Base-by-base conservation (phyloP, 2,329 filamentous ascomycete species). In the Dactylella cylindrospora region DNA sequence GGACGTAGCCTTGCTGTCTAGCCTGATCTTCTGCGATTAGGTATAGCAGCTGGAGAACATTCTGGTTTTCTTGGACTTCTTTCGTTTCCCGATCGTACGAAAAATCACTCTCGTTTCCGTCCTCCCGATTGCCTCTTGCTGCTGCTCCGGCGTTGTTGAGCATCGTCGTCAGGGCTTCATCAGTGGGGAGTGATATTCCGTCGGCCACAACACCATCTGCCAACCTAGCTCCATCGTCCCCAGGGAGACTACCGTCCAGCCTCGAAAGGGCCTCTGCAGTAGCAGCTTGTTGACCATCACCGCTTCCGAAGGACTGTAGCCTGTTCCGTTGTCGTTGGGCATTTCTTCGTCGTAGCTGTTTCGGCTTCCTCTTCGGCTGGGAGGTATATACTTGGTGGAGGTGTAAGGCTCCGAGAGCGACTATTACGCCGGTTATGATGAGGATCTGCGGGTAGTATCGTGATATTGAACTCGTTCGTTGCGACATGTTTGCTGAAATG, bases 1-100 rank as follows among this genome's bases (percentile, higher is more conserved):
- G 93, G 17, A 96, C 85, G 70, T 93, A 95, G 15, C 89, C 87
- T 71, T 93, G 91, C 45, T 88, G 80, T 52, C 85, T 82, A 1
- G 90, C 89, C 71, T 95, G 90, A 67, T 97, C 90, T 72, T 69
- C 66, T 6, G 68, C 68, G 31, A 69, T 69, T 8, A 67, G 53
- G 36, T 69, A 69, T 6, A 69, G 57, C 6, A 69, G 40, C 15
- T 68, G 68, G 5, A 69, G 28, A 15, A 69, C 49, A 32, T 69
- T 69, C 43, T 69, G 68, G 29, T 69, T 69, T 44, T 69, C 67
- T 17, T 64, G 59, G 22, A 55, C 49, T 28, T 64, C 59, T 17
- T 69, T 69, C 8, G 52, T 35, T 28, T 69, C 67, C 25, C 51
- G 23, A 9, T 64, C 50, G 46, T 62, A 68, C 13, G 66, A 68